Evolutionary conservation across 2,329 filamentous ascomycete species (phyloP).

Genomic region (Aciculosporium take): DNA sequence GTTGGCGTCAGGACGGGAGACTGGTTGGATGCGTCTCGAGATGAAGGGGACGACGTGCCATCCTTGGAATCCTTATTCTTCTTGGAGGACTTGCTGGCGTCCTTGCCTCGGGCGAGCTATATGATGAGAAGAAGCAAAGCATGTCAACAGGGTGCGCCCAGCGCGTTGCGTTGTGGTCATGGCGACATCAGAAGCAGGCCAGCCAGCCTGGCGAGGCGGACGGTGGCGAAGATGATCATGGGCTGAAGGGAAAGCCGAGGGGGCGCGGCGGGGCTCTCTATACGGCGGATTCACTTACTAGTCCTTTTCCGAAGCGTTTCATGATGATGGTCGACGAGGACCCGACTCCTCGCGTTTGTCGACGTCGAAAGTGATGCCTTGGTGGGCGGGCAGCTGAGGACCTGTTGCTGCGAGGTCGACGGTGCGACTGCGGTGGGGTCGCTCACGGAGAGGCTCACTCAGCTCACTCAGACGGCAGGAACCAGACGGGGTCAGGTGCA

Average conservation of each 20-base stretch:
- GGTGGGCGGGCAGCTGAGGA: not conserved
- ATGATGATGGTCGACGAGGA: constrained; percentile 43
- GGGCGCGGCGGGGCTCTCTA: constrained; percentile 1
- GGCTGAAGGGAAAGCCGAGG: constrained; percentile 13
- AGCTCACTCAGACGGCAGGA: constrained; percentile 7
- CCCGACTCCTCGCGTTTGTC: constrained; percentile 5
- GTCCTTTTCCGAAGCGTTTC: constrained; percentile 96
- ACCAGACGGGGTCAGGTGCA: constrained; percentile 16
- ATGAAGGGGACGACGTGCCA: constrained; percentile 67
- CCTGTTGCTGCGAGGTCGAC: constrained; percentile 3
- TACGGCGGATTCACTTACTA: constrained; percentile 22
- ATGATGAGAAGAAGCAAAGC: not conserved
- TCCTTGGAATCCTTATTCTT: constrained; percentile 60
- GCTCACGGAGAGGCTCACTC: constrained; percentile 6
- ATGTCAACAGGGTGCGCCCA: constrained; percentile 9
- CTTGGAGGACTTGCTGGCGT: constrained; percentile 67
- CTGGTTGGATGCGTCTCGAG: constrained; percentile 39
- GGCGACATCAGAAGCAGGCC: constrained; percentile 1
- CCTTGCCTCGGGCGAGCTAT: constrained; percentile 87
- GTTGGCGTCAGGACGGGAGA: constrained; percentile 62
- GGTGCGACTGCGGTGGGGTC: constrained; percentile 12
- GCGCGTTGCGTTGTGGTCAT: constrained; percentile 3
- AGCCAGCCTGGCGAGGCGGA: not conserved
- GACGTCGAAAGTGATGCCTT: constrained; percentile 3
- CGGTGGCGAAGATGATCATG: not conserved